phyloP scores from a whole-genome alignment of 2,329 filamentous ascomycete species.

The Ustulina deusta region DNA sequence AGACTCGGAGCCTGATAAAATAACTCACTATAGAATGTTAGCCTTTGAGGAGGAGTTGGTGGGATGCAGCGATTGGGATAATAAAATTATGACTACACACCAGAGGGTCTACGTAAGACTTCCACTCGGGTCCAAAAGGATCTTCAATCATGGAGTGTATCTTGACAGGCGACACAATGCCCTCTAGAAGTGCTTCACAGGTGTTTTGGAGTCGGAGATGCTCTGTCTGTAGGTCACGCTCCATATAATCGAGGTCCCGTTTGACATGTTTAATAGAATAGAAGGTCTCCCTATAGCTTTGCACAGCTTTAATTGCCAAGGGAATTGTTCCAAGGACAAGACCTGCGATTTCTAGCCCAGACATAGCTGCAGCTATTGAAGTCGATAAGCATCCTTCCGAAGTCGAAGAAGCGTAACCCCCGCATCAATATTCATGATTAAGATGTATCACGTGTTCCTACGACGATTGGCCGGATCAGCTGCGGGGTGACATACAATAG shows the following conservation, averaged over 20 bases:
- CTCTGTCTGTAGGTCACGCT: slow-evolving; percentile 19
- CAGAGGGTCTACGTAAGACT: slow-evolving; percentile 13
- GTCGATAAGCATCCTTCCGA: too few relatives aligned
- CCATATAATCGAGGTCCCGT: not conserved
- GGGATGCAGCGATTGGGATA: not conserved
- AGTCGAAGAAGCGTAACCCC: too few relatives aligned
- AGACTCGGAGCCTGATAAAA: not conserved
- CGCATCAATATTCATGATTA: too few relatives aligned
- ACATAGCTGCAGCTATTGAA: not conserved
- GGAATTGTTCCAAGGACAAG: slow-evolving; percentile 19
- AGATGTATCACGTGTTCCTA: too few relatives aligned
- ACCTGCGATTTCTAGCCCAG: slow-evolving; percentile 16
- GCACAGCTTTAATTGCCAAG: slow-evolving; percentile 15
- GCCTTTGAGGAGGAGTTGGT: not conserved
- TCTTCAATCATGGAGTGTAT: slow-evolving; percentile 19
- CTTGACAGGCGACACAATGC: not conserved
- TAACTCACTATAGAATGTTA: slow-evolving; percentile 5
- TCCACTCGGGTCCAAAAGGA: slow-evolving; percentile 23
- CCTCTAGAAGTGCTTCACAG: slow-evolving; percentile 7
- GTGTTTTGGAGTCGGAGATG: not conserved
- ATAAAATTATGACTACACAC: not conserved
- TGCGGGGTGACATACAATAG: too few relatives aligned
- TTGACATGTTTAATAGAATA: not conserved
- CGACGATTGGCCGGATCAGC: too few relatives aligned
- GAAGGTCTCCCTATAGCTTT: slow-evolving; percentile 5